Evolutionary conservation across 768 basidiomycete genomes (phyloP), one percentile per base, ranked within the genome.

Genomic region (Boletus rubescentipes): DNA sequence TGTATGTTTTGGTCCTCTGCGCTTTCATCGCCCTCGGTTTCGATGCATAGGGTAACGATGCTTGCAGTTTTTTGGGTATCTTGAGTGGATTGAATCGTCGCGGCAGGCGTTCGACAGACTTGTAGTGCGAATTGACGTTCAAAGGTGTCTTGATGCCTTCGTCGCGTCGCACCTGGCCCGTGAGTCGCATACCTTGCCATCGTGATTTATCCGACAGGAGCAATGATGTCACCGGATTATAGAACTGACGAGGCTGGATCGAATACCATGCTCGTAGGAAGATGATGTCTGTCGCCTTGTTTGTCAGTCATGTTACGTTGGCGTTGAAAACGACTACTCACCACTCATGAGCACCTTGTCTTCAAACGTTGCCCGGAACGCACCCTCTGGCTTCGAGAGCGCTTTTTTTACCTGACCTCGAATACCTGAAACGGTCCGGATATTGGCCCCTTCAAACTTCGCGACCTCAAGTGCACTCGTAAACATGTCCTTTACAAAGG

Each of bases 401-500:
- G 91, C 94, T 72, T 96, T 98, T 77, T 99, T 99, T 47, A 99
- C 84, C 71, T 98, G 96, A 4, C 97, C 97, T 41, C 97, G 77
- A 51, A 99, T 91, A 11, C 97, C 97, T 7, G 92, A 94, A 8
- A 98, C 97, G 0, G 96, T 98, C 54, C 87, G 79, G 51, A 99
- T 84, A 68, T 89, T 93, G n/a, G 97, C 97, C 16, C 97, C 97
- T 70, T 99, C 97, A 62, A 99, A 98, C 72, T 97, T 98, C 52
- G 94, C 94, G 12, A 98, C 94, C 72, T 99, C 97, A 31, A 98
- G 79, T 31, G 93, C 87, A 53, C 84, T 86, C 49, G 74, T 86
- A 76, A 99, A 99, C 97, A 99, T 99, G 65, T 97, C 93, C 77
- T 88, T 93, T 61, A 99, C 76, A 72, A 98, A 99, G 3, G 93